Evolutionary conservation across 176 grass and related monocot genomes (phyloP).

Genomic region (Cenchrus americanus): DNA sequence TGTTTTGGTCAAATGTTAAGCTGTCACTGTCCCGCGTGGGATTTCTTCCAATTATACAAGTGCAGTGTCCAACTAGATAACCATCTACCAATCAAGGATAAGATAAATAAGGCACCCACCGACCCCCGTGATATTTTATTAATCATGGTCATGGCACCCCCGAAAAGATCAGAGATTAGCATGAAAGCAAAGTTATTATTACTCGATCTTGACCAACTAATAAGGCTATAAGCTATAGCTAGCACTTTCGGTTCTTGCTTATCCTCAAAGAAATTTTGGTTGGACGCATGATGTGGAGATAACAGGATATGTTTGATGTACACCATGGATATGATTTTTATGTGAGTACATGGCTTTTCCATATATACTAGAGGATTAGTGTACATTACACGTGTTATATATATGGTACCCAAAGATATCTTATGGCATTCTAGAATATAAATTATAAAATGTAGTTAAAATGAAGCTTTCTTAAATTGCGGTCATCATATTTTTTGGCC

Average conservation of each 20-base stretch:
- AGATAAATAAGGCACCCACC: slow-evolving; percentile 44
- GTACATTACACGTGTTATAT: no score
- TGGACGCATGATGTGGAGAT: not conserved
- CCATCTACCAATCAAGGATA: slow-evolving; percentile 29
- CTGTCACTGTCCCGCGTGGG: not conserved
- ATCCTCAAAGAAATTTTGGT: slow-evolving; percentile 46
- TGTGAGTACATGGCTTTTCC: not conserved
- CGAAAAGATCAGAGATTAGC: slow-evolving; percentile 16
- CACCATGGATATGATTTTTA: not conserved
- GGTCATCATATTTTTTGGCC: no score
- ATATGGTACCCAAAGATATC: no score
- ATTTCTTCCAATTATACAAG: not conserved
- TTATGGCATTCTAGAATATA: no score
- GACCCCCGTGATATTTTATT: slow-evolving; percentile 9
- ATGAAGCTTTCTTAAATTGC: no score
- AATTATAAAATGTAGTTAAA: no score
- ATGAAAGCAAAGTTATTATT: slow-evolving; percentile 36
- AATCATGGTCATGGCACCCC: not conserved
- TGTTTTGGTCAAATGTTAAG: slow-evolving; percentile 28
- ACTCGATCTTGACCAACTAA: slow-evolving; percentile 32
- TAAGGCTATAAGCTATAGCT: not conserved
- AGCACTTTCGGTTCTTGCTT: slow-evolving; percentile 46
- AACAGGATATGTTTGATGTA: not conserved
- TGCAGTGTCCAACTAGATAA: slow-evolving; percentile 44
- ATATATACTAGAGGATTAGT: no score